Conservation (phyloP, 2,329 filamentous ascomycete species). For the Monilinia fructigena region DNA sequence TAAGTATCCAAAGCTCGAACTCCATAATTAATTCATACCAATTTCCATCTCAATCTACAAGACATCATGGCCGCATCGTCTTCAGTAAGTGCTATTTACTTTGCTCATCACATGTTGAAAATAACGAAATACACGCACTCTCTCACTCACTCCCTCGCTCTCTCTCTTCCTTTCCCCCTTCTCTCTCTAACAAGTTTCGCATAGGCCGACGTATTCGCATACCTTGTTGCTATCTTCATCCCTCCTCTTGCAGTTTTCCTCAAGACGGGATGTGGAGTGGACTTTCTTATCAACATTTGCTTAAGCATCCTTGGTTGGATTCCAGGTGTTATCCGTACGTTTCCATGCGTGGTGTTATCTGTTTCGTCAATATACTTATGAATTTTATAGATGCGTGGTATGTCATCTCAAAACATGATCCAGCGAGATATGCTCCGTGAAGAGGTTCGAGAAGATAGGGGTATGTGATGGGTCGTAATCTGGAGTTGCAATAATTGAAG, state of each 20-base stretch:
- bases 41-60: background rate
- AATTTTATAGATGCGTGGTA: conserved; percentile 36
- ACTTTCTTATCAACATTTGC: conserved; percentile 45
- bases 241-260: conserved; percentile 41
- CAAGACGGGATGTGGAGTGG: conserved; percentile 42
- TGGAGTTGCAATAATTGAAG: no score
- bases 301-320: conserved; percentile 42
- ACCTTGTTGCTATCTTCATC: conserved; percentile 38
- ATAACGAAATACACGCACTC: no score
- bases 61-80: conserved; percentile 20
- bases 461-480: no score
- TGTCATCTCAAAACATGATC: conserved; percentile 36
- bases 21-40: background rate
- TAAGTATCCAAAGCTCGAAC: background rate
- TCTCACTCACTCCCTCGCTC: no score
- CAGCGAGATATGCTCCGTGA: conserved; percentile 26
- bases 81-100: conserved; percentile 7
- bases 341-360: background rate
- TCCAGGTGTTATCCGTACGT: conserved; percentile 38
- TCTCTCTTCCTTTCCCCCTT: background rate
- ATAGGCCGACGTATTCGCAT: conserved; percentile 34
- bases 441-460: no score
- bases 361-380: background rate
- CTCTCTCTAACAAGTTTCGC: background rate
- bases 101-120: background rate